A percentile compares a stretch with the other conserved stretches of the same genome.
Evolutionary conservation across 2,329 filamentous ascomycete genomes (phyloP).

Genomic region (Hymenoscyphus scutula): DNA sequence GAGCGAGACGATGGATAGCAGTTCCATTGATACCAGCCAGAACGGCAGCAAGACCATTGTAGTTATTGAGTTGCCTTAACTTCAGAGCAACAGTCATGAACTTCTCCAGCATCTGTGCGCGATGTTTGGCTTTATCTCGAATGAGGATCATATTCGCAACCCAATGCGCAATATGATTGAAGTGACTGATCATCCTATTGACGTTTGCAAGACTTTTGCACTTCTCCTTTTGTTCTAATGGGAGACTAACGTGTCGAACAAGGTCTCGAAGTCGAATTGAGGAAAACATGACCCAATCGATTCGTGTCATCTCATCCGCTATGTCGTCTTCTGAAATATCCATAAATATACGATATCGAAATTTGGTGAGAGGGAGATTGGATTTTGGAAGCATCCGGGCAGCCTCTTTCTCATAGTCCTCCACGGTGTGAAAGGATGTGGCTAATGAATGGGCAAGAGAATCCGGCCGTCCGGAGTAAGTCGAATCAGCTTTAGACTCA

Average conservation of each 20-base stretch:
- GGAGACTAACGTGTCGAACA: constrained; percentile 83
- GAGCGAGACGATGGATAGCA: constrained; percentile 76
- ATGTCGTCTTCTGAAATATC: constrained; percentile 80
- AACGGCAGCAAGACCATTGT: constrained; percentile 92
- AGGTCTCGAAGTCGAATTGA: constrained; percentile 91
- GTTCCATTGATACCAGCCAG: constrained; percentile 89
- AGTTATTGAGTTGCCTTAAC: constrained; percentile 90
- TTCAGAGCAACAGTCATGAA: constrained; percentile 90
- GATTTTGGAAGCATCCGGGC: constrained; percentile 67
- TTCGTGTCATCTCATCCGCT: constrained; percentile 86
- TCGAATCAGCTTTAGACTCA: constrained; percentile 28
- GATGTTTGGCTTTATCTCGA: constrained; percentile 92
- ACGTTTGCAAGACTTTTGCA: constrained; percentile 80
- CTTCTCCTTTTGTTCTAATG: constrained; percentile 66
- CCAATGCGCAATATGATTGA: constrained; percentile 82
- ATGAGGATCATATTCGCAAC: constrained; percentile 82
- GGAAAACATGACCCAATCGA: constrained; percentile 98
- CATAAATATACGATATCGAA: constrained; percentile 89
- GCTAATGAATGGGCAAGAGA: constrained; percentile 28
- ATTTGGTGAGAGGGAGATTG: constrained; percentile 71
- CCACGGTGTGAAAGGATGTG: constrained; percentile 59
- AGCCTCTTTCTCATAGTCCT: constrained; percentile 79
- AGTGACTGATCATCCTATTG: constrained; percentile 90
- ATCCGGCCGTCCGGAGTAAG: constrained; percentile 23
- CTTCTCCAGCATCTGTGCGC: constrained; percentile 87